Evolutionary conservation across 2,329 filamentous ascomycete species (phyloP).

Genomic region (Trichothecium roseum): DNA sequence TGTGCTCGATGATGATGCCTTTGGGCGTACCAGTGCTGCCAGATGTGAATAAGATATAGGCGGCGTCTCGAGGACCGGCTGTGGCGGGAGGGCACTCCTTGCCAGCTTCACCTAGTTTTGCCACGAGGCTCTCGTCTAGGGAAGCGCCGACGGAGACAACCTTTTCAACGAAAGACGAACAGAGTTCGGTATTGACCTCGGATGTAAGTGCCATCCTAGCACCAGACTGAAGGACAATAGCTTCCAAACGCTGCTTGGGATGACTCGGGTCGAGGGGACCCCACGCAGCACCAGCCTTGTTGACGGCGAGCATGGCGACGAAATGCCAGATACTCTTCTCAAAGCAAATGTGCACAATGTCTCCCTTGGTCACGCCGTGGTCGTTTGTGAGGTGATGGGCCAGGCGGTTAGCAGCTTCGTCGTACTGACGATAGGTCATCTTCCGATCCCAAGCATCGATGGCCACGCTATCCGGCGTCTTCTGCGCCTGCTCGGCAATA

Average conservation of each 20-base stretch:
- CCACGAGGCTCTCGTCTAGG: too few species aligned
- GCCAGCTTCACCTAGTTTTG: not conserved
- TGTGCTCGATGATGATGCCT: constrained; percentile 1
- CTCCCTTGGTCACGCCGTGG: not conserved
- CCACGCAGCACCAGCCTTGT: constrained; percentile 2
- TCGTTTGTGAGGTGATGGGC: constrained; percentile 1
- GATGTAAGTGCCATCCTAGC: not conserved
- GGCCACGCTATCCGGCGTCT: not conserved
- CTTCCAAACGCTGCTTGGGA: not conserved
- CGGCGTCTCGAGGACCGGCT: constrained; percentile 3
- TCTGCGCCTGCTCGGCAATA: not conserved
- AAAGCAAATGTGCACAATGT: constrained; percentile 2
- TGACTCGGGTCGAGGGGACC: constrained; percentile 2
- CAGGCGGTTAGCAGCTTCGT: not conserved
- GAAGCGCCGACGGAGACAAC: not conserved
- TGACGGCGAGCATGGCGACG: constrained; percentile 3
- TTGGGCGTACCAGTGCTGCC: constrained; percentile 2
- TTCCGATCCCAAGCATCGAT: not conserved
- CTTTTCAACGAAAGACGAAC: not conserved
- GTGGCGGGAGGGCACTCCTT: not conserved
- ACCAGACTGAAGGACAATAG: not conserved
- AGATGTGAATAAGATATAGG: constrained; percentile 3
- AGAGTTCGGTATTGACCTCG: not conserved
- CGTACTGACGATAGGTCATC: constrained; percentile 12
- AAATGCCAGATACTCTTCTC: constrained; percentile 3